Conservation (phyloP, 345 rosid species). For the Physaria fendleri region DNA sequence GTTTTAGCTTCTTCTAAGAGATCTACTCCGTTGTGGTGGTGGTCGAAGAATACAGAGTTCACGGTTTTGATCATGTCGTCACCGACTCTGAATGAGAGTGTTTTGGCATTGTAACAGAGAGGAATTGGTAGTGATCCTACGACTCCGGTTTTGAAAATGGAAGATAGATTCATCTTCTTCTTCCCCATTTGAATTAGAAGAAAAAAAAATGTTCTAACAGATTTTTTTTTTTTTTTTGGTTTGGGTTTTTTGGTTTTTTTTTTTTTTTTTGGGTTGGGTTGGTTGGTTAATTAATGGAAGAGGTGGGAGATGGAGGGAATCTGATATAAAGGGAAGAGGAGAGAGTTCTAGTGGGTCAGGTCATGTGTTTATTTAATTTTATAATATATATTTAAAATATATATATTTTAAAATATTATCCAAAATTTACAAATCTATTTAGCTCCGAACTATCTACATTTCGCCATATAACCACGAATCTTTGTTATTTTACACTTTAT, state of each 20-base stretch:
- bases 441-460: no score
- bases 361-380: constrained; percentile 19
- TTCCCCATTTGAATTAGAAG: constrained; percentile 24
- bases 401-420: no score
- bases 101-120: constrained; percentile 70
- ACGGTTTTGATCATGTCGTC: constrained; percentile 65
- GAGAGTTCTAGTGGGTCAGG: constrained; percentile 20
- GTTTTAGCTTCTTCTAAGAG: constrained; percentile 1
- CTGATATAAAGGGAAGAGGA: neutral
- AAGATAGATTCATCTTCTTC: constrained; percentile 43
- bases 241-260: neutral
- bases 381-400: no score
- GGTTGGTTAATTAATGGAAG: constrained; percentile 13
- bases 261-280: neutral
- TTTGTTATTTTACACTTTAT: no score
- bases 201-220: no score
- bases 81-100: constrained; percentile 54
- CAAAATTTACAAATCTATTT: no score
- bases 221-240: neutral
- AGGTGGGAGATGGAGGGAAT: constrained; percentile 28
- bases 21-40: neutral
- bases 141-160: constrained; percentile 40
- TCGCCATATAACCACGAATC: no score
- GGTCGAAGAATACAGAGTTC: constrained; percentile 57
- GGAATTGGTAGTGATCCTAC: constrained; percentile 39